Evolutionary conservation across 1,139 yeast genomes (phyloP).

Genomic region (Lizanozyma gosingica): DNA sequence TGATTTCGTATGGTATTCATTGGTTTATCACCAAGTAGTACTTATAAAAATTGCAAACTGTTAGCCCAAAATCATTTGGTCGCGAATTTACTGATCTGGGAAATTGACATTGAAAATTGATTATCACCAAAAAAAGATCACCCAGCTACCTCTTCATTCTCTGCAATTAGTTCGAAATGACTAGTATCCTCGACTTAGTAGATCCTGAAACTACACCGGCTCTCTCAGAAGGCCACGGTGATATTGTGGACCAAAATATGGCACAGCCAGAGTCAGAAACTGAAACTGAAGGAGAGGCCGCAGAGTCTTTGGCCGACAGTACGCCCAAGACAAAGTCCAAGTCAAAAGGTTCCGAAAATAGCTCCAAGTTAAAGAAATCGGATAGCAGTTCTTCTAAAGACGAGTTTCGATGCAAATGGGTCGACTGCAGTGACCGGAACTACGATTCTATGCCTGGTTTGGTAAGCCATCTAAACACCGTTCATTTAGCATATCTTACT

Average conservation of each 20-base stretch:
- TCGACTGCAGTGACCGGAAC: constrained; percentile 17
- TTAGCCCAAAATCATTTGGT: too few species aligned
- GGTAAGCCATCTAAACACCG: constrained; percentile 24
- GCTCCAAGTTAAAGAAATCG: constrained; percentile 1
- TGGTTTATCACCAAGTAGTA: too few species aligned
- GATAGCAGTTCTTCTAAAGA: constrained; percentile 2
- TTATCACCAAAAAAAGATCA: too few species aligned
- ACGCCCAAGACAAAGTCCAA: neutral
- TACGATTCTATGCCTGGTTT: constrained; percentile 17
- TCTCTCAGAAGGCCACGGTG: neutral
- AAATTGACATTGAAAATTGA: too few species aligned
- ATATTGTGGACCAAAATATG: neutral
- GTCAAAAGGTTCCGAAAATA: neutral
- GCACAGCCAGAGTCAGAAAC: constrained; percentile 3
- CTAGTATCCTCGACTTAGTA: neutral
- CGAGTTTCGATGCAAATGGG: constrained; percentile 25
- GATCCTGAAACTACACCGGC: neutral
- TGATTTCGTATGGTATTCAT: too few species aligned
- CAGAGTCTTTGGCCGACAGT: neutral
- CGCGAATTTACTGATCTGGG: too few species aligned
- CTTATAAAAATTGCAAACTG: too few species aligned
- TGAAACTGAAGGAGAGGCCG: constrained; percentile 1
- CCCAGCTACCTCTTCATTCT: neutral
- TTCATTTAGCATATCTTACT: constrained; percentile 16
- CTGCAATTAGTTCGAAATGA: neutral